Evolutionary conservation across 2,329 filamentous ascomycete species (phyloP).

Genomic region (Colletotrichum magnum): DNA sequence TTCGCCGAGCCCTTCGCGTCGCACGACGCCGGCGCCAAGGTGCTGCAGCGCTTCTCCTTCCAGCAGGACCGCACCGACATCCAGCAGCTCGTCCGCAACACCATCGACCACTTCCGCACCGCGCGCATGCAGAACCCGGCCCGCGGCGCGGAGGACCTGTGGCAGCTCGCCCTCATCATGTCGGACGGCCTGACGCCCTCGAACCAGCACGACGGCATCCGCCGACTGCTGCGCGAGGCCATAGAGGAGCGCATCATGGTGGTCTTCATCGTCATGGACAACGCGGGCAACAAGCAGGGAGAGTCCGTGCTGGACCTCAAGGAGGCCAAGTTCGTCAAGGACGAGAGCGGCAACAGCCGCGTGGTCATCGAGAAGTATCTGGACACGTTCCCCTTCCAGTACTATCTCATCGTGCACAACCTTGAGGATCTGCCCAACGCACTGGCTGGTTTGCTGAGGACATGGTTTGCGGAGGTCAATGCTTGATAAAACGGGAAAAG

Average conservation of each 20-base stretch:
- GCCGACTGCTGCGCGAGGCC: constrained; percentile 86
- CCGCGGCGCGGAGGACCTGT: constrained; percentile 77
- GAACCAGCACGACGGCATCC: constrained; percentile 84
- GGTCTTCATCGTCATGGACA: constrained; percentile 96
- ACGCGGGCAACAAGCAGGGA: constrained; percentile 60
- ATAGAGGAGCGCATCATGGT: constrained; percentile 97
- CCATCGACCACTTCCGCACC: constrained; percentile 84
- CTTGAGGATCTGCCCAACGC: constrained; percentile 92
- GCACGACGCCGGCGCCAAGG: constrained; percentile 82
- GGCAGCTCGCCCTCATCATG: constrained; percentile 94
- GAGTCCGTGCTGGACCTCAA: constrained; percentile 89
- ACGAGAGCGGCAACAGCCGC: constrained; percentile 71
- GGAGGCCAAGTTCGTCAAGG: constrained; percentile 84
- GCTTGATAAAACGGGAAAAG: constrained; percentile 46
- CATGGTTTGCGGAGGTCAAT: constrained; percentile 89
- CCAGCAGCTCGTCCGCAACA: constrained; percentile 80
- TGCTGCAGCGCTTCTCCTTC: constrained; percentile 89
- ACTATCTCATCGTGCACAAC: constrained; percentile 95
- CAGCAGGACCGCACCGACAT: constrained; percentile 90
- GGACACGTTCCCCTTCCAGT: constrained; percentile 96
- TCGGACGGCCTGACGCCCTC: constrained; percentile 93
- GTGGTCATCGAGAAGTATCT: constrained; percentile 92
- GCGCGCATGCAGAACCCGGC: constrained; percentile 75
- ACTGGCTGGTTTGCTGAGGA: constrained; percentile 87
- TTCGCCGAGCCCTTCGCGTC: constrained; percentile 86